Conservation (phyloP, 441 rosid species). For the Manihot esculenta region DNA sequence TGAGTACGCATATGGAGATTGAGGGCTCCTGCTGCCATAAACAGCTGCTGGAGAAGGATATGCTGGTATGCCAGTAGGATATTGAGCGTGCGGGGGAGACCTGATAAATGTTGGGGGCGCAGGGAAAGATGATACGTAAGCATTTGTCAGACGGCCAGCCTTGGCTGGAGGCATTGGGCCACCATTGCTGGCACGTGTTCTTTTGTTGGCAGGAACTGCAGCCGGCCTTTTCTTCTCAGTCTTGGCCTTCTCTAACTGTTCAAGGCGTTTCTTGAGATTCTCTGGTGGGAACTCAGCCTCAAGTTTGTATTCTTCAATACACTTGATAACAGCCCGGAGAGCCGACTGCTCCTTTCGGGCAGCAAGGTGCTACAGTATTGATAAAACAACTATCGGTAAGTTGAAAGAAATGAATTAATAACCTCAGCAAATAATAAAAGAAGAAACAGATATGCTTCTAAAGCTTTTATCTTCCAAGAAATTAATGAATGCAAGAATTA, state of each 20-base stretch:
- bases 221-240: constrained; percentile 81
- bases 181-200: constrained; percentile 83
- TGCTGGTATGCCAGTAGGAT: constrained; percentile 59
- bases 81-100: constrained; percentile 78
- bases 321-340: constrained; percentile 76
- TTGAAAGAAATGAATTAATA: background rate
- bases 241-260: constrained; percentile 91
- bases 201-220: constrained; percentile 85
- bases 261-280: constrained; percentile 94
- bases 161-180: constrained; percentile 99
- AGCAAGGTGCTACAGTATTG: constrained; percentile 59
- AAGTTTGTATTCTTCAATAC: constrained; percentile 97
- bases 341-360: constrained; percentile 94
- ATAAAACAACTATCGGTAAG: constrained; percentile 2
- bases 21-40: constrained; percentile 80
- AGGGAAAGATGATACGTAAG: constrained; percentile 91
- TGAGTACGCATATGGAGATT: constrained; percentile 72
- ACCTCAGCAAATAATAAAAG: background rate
- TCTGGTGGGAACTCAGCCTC: constrained; percentile 83
- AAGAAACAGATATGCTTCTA: too few relatives aligned
- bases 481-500: too few relatives aligned
- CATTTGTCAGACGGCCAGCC: constrained; percentile 89
- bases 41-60: constrained; percentile 70
- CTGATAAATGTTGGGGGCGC: constrained; percentile 69
- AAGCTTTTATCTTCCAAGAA: too few relatives aligned